phyloP scores from a whole-genome alignment of 1,139 yeast genomes.

The Saccharomyces hybrid region DNA sequence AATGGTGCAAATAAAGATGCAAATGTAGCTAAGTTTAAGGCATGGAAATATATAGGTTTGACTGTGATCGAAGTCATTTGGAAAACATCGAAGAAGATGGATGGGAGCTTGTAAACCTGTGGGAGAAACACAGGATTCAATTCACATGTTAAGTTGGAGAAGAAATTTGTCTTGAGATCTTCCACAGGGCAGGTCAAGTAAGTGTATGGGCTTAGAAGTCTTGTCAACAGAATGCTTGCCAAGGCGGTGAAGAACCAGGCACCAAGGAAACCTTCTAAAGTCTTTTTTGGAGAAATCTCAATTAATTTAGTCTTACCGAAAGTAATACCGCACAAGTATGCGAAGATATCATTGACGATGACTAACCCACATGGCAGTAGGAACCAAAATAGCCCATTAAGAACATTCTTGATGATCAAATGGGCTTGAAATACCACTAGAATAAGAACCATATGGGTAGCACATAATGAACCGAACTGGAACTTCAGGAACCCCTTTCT shows the following conservation, averaged over 20 bases:
- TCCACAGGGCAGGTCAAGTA: constrained; percentile 86
- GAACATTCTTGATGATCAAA: constrained; percentile 80
- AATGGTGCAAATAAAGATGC: constrained; percentile 97
- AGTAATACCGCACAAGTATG: constrained; percentile 93
- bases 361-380: constrained; percentile 86
- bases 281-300: constrained; percentile 91
- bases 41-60: constrained; percentile 87
- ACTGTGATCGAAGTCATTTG: constrained; percentile 48
- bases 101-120: constrained; percentile 70
- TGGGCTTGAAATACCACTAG: constrained; percentile 93
- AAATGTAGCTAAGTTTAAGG: constrained; percentile 79
- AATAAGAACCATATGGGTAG: constrained; percentile 88
- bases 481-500: constrained; percentile 84
- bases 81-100: constrained; percentile 47
- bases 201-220: constrained; percentile 54
- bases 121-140: constrained; percentile 83
- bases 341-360: constrained; percentile 90
- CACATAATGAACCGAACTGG: constrained; percentile 90
- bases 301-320: constrained; percentile 91
- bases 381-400: constrained; percentile 93
- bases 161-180: constrained; percentile 49
- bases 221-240: constrained; percentile 62
- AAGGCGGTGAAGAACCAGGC: constrained; percentile 93
- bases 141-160: constrained; percentile 64
- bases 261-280: constrained; percentile 95